Base-by-base conservation (phyloP, 2,329 filamentous ascomycete species). In the Fusarium pininemorale region DNA sequence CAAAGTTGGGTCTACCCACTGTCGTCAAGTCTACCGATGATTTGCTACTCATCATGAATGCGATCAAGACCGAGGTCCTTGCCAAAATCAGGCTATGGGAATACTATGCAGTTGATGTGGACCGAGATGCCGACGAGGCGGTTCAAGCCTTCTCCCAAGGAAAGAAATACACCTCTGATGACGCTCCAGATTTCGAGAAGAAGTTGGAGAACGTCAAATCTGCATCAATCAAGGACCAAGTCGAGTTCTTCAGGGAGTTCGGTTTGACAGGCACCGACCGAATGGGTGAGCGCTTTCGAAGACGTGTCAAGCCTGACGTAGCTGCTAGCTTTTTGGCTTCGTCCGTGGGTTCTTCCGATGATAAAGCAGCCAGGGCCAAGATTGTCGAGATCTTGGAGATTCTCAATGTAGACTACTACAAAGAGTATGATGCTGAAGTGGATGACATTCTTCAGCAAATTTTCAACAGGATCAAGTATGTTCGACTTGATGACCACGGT, bases 401-500 rank as follows among this genome's bases (percentile, higher is more conserved):
- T 56, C 85, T 96, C 76, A 99, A 99, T 78, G 86, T 98, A 39
- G 90, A 92, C 5, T 93, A 96, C 79, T 99, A 99, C 85, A 89
- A 92, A 73, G 96, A 99, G 82, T 99, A 97, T 81, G 95, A 99
- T 80, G 85, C 85, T 26, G 96, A 99, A 80, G 87, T 93, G 16
- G 90, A 90, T 32, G 93, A 93, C 73, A 96, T 98, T 74, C 88
- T 98, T 63, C 92, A 98, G 71, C 96, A 99, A 82, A 85, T 98
- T 32, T 97, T 93, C 86, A 97, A 98, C 81, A 92, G 97, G 70
- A 94, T 95, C 85, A 98, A 98, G 82, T 99, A 99, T 84, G 90
- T 96, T 72, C 93, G 96, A 44, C 84, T 99, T n/a, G 96, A 98
- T 74, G 93, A 94, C 0, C 89, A 98, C 80, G 96, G 96, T 1